Conservation (phyloP, 78 protist species). For the Chrysochromulina parva region DNA sequence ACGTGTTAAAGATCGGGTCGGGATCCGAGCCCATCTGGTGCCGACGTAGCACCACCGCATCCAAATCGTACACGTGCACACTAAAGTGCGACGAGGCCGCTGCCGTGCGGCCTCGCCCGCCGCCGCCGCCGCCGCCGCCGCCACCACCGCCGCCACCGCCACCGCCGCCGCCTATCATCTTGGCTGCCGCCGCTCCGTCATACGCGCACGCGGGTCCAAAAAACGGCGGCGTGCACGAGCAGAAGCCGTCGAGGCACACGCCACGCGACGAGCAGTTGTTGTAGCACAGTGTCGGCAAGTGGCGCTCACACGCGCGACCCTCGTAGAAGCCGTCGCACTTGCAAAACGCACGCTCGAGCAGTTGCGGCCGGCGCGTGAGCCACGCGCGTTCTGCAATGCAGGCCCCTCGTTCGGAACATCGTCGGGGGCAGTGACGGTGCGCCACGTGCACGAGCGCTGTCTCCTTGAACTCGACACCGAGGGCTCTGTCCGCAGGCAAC, state of each 20-base stretch:
- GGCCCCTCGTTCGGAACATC: not conserved
- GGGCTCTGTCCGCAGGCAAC: not conserved
- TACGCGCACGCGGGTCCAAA: not conserved
- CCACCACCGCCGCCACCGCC: not conserved
- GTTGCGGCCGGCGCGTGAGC: not conserved
- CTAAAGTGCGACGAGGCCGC: too few species aligned
- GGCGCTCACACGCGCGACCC: not conserved
- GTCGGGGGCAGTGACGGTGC: not conserved
- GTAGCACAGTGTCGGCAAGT: not conserved
- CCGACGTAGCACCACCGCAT: not conserved
- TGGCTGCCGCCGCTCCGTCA: not conserved
- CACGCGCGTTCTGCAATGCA: not conserved
- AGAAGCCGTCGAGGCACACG: constrained; percentile 3
- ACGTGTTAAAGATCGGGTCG: constrained; percentile 11
- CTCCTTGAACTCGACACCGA: not conserved
- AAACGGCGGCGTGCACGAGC: not conserved
- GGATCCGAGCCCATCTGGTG: not conserved
- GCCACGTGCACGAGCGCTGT: not conserved
- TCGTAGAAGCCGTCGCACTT: not conserved
- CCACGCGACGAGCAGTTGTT: not conserved
- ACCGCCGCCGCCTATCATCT: not conserved
- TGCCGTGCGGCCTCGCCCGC: not conserved
- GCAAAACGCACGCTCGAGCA: not conserved
- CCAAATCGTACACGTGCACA: not conserved
- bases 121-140: not conserved